Conservation (phyloP, 345 rosid genomes). For the Cardamine resedifolia region DNA sequence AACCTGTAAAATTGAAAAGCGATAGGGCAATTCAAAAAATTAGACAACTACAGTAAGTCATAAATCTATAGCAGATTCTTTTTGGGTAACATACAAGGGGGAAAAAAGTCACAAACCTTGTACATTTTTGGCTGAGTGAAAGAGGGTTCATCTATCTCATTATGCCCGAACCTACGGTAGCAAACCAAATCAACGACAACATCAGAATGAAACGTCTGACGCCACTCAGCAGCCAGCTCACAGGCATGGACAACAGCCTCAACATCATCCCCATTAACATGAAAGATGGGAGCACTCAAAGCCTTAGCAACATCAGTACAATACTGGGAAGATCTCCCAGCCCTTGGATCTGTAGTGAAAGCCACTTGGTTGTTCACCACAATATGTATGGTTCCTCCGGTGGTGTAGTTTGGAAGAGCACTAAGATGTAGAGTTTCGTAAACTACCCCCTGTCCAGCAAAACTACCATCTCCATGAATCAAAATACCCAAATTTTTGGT, state of each 20-base stretch:
- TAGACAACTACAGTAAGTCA: not conserved
- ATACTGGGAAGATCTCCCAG: conserved; percentile 85
- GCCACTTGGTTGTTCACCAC: conserved; percentile 95
- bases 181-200: conserved; percentile 81
- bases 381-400: conserved; percentile 83
- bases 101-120: conserved; percentile 45
- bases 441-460: conserved; percentile 91
- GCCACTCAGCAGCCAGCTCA: conserved; percentile 92
- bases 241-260: conserved; percentile 82
- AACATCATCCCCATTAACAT: conserved; percentile 76
- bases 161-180: conserved; percentile 78
- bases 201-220: conserved; percentile 81
- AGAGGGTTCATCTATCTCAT: conserved; percentile 86
- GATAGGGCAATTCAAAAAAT: not conserved
- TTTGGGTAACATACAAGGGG: not conserved
- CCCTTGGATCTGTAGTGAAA: conserved; percentile 75
- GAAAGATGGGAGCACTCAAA: conserved; percentile 80
- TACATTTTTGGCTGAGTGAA: conserved; percentile 89
- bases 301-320: conserved; percentile 93
- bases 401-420: conserved; percentile 80
- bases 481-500: conserved; percentile 72
- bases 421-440: conserved; percentile 88
- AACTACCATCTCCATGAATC: conserved; percentile 92
- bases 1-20: conserved; percentile 45
- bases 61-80: not conserved